Evolutionary conservation across 345 rosid species (phyloP), one percentile per base, ranked within the genome.

Genomic region (Durio zibethinus): DNA sequence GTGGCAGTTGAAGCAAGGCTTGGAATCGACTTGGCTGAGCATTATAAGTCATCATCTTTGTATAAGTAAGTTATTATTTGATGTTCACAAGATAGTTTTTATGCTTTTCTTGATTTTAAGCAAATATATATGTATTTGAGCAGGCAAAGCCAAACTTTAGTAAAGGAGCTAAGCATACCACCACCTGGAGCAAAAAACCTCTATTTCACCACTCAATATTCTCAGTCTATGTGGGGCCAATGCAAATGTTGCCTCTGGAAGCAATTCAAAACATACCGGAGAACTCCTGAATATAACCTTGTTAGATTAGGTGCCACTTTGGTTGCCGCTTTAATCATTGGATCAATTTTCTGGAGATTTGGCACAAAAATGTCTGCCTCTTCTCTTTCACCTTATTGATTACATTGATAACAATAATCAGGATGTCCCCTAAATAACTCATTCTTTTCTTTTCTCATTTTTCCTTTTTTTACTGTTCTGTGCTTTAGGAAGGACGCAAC

Each of bases 271-370:
- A 88, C 93, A 59, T 87, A 87, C 14, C 89, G 97, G 94, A 86
- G 97, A 84, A 90, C 88, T 73, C 92, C 94, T 20, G 90, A 90
- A 23, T 90, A 90, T 73, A 92, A 90, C 76, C 86, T 90, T 27
- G 88, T 89, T 12, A 78, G 91, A 70, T 80, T 77, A 74, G 84
- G 81, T 63, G 89, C 89, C 87, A 89, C 91, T 31, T 33, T 89
- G 35, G 80, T 65, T n/a, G 81, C 87, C 20, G 87, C 91, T 15
- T 84, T 88, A 25, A 61, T 90, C 86, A 54, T 91, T 18, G 92
- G 93, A 23, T 76, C 92, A 36, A 67, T 90, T 8, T 91, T 85
- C 80, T 88, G 92, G 97, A 79, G 61, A 61, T 86, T 85, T 7
- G 92, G 91, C 53, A 77, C 78, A n/a, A 82, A 84, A 84, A 85